Conservation (phyloP, 192 early-diverging fungal species). For the Podila clonocystis region DNA sequence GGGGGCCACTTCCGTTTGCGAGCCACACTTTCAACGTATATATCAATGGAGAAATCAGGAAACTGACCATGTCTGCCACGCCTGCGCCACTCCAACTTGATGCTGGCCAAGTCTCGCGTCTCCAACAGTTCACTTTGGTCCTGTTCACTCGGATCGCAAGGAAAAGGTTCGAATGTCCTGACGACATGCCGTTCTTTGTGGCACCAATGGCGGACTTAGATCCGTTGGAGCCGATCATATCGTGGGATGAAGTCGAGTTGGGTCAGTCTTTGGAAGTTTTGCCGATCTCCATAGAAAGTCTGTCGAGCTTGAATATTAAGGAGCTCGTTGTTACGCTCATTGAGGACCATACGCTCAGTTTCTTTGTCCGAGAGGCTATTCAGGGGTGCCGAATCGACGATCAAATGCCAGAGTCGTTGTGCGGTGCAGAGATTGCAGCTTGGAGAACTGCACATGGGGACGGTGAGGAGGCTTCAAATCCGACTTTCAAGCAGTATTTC, state of each 20-base stretch:
- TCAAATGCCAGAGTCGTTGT: no score
- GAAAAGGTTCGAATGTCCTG: neutral
- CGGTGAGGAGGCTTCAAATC: neutral
- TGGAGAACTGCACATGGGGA: no score
- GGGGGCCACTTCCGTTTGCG: neutral
- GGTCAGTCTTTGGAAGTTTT: no score
- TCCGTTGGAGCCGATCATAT: no score
- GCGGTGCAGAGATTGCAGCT: no score
- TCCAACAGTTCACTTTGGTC: neutral
- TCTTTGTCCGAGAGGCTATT: no score
- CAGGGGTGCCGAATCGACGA: no score
- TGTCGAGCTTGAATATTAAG: no score
- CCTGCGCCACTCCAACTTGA: neutral
- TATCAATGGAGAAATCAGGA: neutral
- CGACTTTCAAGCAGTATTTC: neutral
- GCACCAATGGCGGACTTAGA: neutral
- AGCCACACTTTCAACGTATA: neutral
- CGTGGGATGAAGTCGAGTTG: no score
- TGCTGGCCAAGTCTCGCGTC: neutral
- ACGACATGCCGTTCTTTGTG: neutral
- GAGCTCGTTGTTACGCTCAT: no score
- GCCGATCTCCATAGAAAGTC: no score
- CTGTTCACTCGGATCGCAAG: neutral
- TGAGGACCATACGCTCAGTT: no score
- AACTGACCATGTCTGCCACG: neutral